phyloP scores from a whole-genome alignment of 768 basidiomycete genomes.

The Tricholoma sp. region DNA sequence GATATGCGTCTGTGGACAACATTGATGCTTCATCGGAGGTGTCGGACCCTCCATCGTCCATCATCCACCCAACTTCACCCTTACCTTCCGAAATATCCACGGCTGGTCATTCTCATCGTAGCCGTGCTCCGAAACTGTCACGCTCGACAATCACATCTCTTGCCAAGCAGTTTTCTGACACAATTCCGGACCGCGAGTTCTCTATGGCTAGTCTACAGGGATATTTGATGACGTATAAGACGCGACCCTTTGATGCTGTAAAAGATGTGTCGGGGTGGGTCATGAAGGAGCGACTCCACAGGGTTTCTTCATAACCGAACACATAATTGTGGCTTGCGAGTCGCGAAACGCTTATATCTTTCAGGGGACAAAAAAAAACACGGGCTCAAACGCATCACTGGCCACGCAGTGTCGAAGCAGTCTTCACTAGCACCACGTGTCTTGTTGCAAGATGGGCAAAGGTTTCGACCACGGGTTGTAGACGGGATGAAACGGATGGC shows the following conservation, averaged over 20 bases:
- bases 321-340: background rate
- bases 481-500: no score
- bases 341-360: background rate
- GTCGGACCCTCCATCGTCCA: background rate
- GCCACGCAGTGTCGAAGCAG: no score
- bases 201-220: slow-evolving; percentile 48
- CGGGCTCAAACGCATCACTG: background rate
- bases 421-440: no score
- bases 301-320: background rate
- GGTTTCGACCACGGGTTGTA: no score
- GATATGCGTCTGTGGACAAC: slow-evolving; percentile 18
- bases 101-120: slow-evolving; percentile 21
- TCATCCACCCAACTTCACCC: background rate
- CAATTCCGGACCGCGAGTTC: slow-evolving; percentile 42
- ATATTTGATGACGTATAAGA: slow-evolving; percentile 68
- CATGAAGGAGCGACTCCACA: slow-evolving; percentile 29
- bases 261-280: slow-evolving; percentile 41
- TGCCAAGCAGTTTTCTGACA: slow-evolving; percentile 48
- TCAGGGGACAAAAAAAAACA: background rate
- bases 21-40: slow-evolving; percentile 4
- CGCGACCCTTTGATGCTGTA: slow-evolving; percentile 49
- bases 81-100: background rate
- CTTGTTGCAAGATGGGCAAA: no score
- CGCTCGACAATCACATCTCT: slow-evolving; percentile 34
- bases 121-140: slow-evolving; percentile 34